phyloP scores from a whole-genome alignment of 495 filamentous ascomycete species.

The Pseudoneurospora amorphoporcata region DNA sequence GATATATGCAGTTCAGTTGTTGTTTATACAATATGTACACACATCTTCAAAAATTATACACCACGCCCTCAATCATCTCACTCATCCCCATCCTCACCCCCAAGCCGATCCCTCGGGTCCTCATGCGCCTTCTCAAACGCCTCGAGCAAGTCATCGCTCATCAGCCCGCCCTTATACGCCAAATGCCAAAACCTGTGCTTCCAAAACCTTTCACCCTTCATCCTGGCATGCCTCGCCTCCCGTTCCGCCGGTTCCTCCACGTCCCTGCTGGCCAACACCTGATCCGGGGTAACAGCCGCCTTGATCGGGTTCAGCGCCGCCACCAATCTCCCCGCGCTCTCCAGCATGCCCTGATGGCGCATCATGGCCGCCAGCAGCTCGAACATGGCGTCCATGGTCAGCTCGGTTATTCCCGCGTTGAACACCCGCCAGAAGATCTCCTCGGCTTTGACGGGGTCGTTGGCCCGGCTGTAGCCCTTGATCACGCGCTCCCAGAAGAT shows the following conservation, averaged over 20 bases:
- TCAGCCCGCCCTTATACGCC: constrained; percentile 22
- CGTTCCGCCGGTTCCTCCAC: neutral
- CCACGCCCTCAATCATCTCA: neutral
- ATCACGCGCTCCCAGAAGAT: constrained; percentile 60
- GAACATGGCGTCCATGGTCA: constrained; percentile 36
- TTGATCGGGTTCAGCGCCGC: constrained; percentile 14
- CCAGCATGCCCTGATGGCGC: constrained; percentile 23
- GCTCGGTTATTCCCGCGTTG: constrained; percentile 20
- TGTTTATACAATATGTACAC: neutral
- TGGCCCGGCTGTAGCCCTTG: constrained; percentile 45
- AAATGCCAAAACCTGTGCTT: constrained; percentile 35
- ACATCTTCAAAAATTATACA: neutral
- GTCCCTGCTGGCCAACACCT: constrained; percentile 4
- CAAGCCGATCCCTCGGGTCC: neutral
- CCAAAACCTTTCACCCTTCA: constrained; percentile 20
- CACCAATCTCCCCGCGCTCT: constrained; percentile 23
- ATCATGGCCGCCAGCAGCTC: constrained; percentile 39
- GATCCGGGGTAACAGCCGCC: constrained; percentile 9
- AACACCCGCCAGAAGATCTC: constrained; percentile 36
- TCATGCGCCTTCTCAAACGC: neutral
- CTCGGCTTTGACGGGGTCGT: constrained; percentile 41
- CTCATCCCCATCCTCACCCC: neutral
- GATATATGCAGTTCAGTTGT: neutral
- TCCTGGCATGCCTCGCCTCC: constrained; percentile 7
- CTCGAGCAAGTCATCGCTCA: constrained; percentile 10